phyloP scores from a whole-genome alignment of 73 alveolate species.

The Paramecium primaurelia region DNA sequence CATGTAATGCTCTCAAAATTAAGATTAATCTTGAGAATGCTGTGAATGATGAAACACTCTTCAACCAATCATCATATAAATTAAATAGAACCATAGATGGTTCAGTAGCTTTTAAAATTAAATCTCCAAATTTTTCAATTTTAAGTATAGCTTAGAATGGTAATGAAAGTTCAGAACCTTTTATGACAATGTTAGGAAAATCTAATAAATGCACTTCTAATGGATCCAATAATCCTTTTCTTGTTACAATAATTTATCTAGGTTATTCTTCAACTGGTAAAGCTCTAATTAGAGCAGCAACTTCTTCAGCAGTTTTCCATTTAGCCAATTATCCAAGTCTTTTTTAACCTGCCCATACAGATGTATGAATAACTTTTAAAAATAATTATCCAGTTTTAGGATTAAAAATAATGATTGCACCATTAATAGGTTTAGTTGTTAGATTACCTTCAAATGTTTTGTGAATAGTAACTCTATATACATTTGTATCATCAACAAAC shows the following conservation, averaged over 20 bases:
- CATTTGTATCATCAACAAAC: constrained; percentile 99
- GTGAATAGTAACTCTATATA: constrained; percentile 99
- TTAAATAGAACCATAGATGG: constrained; percentile 99
- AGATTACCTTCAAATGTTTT: constrained; percentile 99
- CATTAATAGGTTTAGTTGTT: constrained; percentile 99
- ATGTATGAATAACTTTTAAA: constrained; percentile 99
- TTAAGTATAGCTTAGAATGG: constrained; percentile 98
- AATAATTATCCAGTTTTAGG: constrained; percentile 99
- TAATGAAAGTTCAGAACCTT: constrained; percentile 98
- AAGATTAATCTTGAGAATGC: constrained; percentile 95
- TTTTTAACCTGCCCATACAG: constrained; percentile 99
- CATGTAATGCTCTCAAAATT: constrained; percentile 98
- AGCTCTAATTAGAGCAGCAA: constrained; percentile 99
- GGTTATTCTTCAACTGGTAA: constrained; percentile 99
- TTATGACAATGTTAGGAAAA: constrained; percentile 99
- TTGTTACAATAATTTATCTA: constrained; percentile 98
- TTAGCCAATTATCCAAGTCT: constrained; percentile 99
- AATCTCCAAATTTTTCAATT: constrained; percentile 81
- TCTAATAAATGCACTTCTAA: constrained; percentile 99
- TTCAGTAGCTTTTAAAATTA: constrained; percentile 99
- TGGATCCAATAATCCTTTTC: constrained; percentile 99
- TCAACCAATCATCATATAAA: constrained; percentile 99
- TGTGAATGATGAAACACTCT: constrained; percentile 89
- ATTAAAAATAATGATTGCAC: constrained; percentile 99
- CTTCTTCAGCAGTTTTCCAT: constrained; percentile 99